Percentiles rank a stretch among this genome's conserved stretches.
Evolutionary conservation across 371 early-diverging fungal species (phyloP).

Genomic region (Entomophthora muscae): DNA sequence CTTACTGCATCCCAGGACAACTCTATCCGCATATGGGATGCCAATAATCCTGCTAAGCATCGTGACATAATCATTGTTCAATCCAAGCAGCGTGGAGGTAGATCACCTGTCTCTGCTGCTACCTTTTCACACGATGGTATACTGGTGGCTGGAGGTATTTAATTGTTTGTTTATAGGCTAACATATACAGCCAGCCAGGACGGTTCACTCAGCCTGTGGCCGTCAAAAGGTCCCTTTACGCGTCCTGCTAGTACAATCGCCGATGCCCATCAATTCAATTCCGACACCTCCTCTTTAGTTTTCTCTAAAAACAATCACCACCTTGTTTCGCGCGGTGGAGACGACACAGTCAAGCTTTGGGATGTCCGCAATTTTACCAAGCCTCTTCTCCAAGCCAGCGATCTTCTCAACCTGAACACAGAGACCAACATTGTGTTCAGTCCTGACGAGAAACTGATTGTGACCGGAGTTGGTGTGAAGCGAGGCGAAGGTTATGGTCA

Average conservation of each 20-base stretch:
- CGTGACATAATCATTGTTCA: constrained; percentile 59
- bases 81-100: constrained; percentile 51
- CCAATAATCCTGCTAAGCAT: constrained; percentile 46
- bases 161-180: not conserved
- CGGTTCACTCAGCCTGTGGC: constrained; percentile 46
- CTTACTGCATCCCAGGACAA: constrained; percentile 70
- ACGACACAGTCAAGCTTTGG: constrained; percentile 84
- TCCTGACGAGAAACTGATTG: constrained; percentile 56
- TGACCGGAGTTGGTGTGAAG: constrained; percentile 49
- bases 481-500: constrained; percentile 50
- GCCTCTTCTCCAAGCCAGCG: constrained; percentile 35
- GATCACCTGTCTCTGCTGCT: constrained; percentile 40
- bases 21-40: constrained; percentile 77
- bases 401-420: constrained; percentile 45
- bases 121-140: constrained; percentile 49
- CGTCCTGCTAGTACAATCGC: constrained; percentile 32
- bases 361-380: constrained; percentile 58
- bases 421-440: constrained; percentile 78
- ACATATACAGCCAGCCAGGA: constrained; percentile 25
- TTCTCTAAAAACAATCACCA: constrained; percentile 44
- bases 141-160: constrained; percentile 37
- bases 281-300: constrained; percentile 45
- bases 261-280: constrained; percentile 47
- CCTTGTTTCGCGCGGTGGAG: constrained; percentile 60
- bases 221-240: constrained; percentile 23